Conservation (phyloP, 495 filamentous ascomycete species). For the Rhypophila decipiens region DNA sequence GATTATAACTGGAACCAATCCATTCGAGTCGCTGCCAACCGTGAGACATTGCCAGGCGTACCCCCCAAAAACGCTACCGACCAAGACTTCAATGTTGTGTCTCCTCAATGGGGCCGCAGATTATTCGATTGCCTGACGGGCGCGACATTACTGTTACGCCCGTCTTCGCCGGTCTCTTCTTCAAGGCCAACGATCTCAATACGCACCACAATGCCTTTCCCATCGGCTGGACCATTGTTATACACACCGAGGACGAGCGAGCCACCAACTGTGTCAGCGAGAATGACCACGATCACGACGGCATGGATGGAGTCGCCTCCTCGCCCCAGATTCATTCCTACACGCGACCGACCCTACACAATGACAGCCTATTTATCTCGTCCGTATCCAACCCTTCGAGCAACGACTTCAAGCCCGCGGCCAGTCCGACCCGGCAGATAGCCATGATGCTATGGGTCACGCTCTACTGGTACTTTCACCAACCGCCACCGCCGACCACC, state of each 20-base stretch:
- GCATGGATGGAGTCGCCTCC: background rate
- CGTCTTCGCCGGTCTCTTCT: slow-evolving; percentile 81
- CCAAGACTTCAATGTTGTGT: too few relatives aligned
- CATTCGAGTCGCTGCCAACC: background rate
- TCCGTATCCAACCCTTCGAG: slow-evolving; percentile 79
- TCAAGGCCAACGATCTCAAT: slow-evolving; percentile 74
- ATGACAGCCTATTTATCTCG: slow-evolving; percentile 83
- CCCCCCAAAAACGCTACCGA: too few relatives aligned
- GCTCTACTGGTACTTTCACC: slow-evolving; percentile 96
- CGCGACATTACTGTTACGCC: slow-evolving; percentile 72
- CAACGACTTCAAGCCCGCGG: slow-evolving; percentile 69
- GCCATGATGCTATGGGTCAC: slow-evolving; percentile 97
- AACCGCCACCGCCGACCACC: slow-evolving; percentile 49
- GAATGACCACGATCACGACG: slow-evolving; percentile 1
- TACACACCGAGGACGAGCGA: slow-evolving; percentile 54
- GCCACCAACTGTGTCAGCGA: slow-evolving; percentile 10
- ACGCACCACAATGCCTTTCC: slow-evolving; percentile 64
- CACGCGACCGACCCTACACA: slow-evolving; percentile 62
- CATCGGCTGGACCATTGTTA: slow-evolving; percentile 79
- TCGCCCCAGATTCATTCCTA: slow-evolving; percentile 53
- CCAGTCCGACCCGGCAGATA: slow-evolving; percentile 75
- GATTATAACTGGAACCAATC: background rate
- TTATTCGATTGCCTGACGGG: slow-evolving; percentile 74
- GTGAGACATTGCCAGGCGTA: too few relatives aligned
- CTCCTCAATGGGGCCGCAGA: slow-evolving; percentile 31